Conservation (phyloP, 345 rosid genomes). For the Populus simonii region DNA sequence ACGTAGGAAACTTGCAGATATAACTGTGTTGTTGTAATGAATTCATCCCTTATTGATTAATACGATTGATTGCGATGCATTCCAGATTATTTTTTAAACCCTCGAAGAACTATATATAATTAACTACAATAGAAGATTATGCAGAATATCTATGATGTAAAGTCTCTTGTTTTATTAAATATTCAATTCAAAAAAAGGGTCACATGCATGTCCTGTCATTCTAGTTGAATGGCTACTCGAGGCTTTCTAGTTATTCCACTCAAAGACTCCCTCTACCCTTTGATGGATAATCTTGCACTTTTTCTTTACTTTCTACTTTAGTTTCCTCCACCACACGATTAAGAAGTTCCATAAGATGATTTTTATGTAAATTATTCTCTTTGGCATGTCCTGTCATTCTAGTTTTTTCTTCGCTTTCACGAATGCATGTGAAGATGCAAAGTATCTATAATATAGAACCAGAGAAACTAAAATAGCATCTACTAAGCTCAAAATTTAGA, state of each 20-base stretch:
- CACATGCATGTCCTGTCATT: slow-evolving; percentile 9
- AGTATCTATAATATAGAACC: not conserved
- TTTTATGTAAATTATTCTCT: not conserved
- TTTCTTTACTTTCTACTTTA: not conserved
- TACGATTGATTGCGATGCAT: slow-evolving; percentile 12
- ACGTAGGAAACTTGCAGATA: not conserved
- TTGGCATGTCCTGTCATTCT: too few species aligned
- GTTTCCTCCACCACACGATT: not conserved
- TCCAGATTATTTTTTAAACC: not conserved
- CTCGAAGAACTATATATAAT: not conserved
- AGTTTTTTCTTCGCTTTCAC: not conserved
- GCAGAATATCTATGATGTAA: slow-evolving; percentile 13
- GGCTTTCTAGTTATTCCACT: not conserved
- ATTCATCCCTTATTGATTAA: not conserved
- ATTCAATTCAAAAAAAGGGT: slow-evolving; percentile 2
- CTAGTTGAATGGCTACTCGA: slow-evolving; percentile 8
- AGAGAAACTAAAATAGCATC: not conserved
- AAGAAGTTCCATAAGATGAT: not conserved
- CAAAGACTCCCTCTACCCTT: slow-evolving; percentile 3
- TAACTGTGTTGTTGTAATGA: not conserved
- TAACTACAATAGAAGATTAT: slow-evolving; percentile 12
- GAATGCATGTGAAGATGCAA: not conserved
- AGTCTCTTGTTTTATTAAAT: not conserved
- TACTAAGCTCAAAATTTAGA: not conserved
- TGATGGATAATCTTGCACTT: not conserved